Conservation (phyloP, 495 filamentous ascomycete genomes). For the Sordaria brevicollis region DNA sequence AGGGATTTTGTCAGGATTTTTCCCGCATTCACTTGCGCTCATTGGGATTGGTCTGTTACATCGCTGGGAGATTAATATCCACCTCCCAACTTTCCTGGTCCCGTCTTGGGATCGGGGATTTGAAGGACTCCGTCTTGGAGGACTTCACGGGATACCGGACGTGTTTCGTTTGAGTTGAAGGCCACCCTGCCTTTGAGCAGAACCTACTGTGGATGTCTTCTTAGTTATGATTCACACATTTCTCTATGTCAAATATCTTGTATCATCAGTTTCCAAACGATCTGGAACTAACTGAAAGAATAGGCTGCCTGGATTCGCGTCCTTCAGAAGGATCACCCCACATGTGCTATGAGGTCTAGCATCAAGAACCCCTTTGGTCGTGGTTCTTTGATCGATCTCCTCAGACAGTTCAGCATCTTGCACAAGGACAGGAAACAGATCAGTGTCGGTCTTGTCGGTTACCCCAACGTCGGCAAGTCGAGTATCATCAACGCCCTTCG, state of each 20-base stretch:
- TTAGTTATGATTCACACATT: slow-evolving; percentile 99
- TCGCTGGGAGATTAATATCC: slow-evolving; percentile 81
- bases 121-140: slow-evolving; percentile 80
- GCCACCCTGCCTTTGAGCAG: slow-evolving; percentile 28
- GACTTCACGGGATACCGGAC: slow-evolving; percentile 57
- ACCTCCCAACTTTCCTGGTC: slow-evolving; percentile 52
- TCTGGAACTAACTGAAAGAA: slow-evolving; percentile 6
- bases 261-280: not conserved
- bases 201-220: slow-evolving; percentile 57
- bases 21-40: slow-evolving; percentile 41
- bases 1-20: slow-evolving; percentile 95
- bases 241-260: slow-evolving; percentile 7
- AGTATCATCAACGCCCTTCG: slow-evolving; percentile 88
- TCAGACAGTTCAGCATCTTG: slow-evolving; percentile 86
- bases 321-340: slow-evolving; percentile 62
- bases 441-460: slow-evolving; percentile 78
- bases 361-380: slow-evolving; percentile 85
- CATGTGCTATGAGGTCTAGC: slow-evolving; percentile 83
- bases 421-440: slow-evolving; percentile 90
- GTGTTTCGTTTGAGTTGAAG: slow-evolving; percentile 79
- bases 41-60: slow-evolving; percentile 92
- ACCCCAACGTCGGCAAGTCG: slow-evolving; percentile 67
- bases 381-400: slow-evolving; percentile 51
- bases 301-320: slow-evolving; percentile 24
- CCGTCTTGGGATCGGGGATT: slow-evolving; percentile 44